Percentiles rank a stretch among this genome's conserved stretches.
phyloP scores from a whole-genome alignment of 768 basidiomycete genomes.

The Russula brevipes region DNA sequence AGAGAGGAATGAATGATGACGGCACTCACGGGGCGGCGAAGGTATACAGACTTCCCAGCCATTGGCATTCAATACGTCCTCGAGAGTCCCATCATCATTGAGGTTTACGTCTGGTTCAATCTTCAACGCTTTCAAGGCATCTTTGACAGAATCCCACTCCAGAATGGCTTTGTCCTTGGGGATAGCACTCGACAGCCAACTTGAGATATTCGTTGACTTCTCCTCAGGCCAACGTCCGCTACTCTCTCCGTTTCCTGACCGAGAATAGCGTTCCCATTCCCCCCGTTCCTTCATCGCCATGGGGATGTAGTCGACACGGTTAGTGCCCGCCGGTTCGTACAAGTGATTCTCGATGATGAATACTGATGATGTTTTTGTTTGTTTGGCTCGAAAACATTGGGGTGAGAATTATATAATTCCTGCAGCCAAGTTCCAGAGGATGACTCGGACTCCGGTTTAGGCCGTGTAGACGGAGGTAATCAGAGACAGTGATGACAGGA shows the following conservation, averaged over 20 bases:
- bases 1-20: not conserved
- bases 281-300: conserved; percentile 33
- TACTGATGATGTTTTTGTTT: conserved; percentile 28
- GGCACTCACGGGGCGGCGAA: conserved; percentile 37
- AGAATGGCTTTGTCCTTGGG: not conserved
- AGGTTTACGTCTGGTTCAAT: conserved; percentile 16
- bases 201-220: not conserved
- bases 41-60: conserved; percentile 41
- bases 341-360: conserved; percentile 37
- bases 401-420: conserved; percentile 32
- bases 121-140: not conserved
- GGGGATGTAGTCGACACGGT: conserved; percentile 38
- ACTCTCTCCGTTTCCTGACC: conserved; percentile 19
- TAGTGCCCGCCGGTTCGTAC: conserved; percentile 37
- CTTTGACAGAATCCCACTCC: conserved; percentile 10
- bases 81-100: conserved; percentile 31
- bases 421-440: conserved; percentile 38
- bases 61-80: conserved; percentile 33
- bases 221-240: conserved; percentile 6
- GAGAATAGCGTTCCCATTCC: conserved; percentile 28
- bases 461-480: conserved; percentile 41
- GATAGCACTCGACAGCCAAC: not conserved
- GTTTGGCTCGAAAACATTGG: conserved; percentile 28
- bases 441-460: conserved; percentile 34
- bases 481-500: conserved; percentile 38